Base-by-base conservation (phyloP, 192 early-diverging fungal genomes). In the Rhizophagus sp. region DNA sequence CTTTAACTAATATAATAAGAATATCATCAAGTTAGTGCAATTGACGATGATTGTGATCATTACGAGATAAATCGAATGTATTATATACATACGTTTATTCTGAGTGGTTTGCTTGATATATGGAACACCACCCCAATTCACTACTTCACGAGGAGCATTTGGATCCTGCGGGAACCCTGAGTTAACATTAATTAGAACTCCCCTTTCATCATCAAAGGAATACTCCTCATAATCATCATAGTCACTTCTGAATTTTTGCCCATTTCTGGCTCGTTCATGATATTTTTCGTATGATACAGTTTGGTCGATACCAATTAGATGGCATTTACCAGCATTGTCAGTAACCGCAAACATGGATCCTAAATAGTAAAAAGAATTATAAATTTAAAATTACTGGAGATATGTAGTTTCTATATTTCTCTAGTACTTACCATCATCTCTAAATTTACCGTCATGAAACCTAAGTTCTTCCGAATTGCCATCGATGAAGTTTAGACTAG, bases 321-420 rank as follows among this genome's bases (percentile, higher is more conserved):
- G 89, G 27, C 90, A 91, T 9, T 90, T 89, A 41, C 95, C 94
- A 49, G 87, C 90, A 10, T 90, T 88, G 70, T 94, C 92, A 2
- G 91, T 88, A 33, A 94, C 88, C 1, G 90, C 94, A 87, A 94
- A 95, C 68, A 85, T 88, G 64, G 86, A 72, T 11, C 96, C 96
- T 69, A 39, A 36, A 34, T 34, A 39, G 7, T 34, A 69, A 69
- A 41, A 22, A 19, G n/a, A 34, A 5, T 57, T 22, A 52, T 57
- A 22, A 57, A 57, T 22, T 22, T 22, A 57, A 57, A 57, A 57
- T n/a, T 22, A 57, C 1, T 22, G 19, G 44, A 47, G 1, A 57
- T 2, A 57, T 22, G 4, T 19, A 4, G 2, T 47, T 11, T 12
- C 6, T 57, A 22, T 57, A 57, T 57, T 19, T 22, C 17, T 17